phyloP scores from a whole-genome alignment of 768 basidiomycete genomes.

The Psilocybe tampanensis region DNA sequence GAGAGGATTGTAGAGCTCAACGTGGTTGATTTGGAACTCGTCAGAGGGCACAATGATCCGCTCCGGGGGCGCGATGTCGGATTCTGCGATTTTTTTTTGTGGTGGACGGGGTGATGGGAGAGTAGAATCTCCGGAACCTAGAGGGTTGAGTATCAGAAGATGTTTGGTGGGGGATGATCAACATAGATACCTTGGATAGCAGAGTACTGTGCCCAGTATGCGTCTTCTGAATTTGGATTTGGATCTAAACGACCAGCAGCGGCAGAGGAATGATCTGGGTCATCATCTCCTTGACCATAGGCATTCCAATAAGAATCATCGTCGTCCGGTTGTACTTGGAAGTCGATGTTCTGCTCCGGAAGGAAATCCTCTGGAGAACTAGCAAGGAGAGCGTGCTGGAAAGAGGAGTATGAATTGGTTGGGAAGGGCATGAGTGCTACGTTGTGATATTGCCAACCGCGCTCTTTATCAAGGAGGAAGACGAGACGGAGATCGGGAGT shows the following conservation, averaged over 20 bases:
- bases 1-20: constrained; percentile 39
- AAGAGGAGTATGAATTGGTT: constrained; percentile 32
- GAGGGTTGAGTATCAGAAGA: not conserved
- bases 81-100: constrained; percentile 23
- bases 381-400: constrained; percentile 27
- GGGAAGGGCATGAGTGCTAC: constrained; percentile 74
- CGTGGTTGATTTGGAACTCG: constrained; percentile 28
- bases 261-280: constrained; percentile 21
- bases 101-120: constrained; percentile 51
- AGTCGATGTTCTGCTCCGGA: constrained; percentile 22
- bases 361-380: constrained; percentile 36
- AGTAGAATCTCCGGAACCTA: constrained; percentile 76
- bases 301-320: constrained; percentile 73
- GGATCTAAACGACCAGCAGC: constrained; percentile 13
- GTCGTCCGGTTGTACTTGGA: constrained; percentile 38
- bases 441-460: constrained; percentile 74
- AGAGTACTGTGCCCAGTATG: constrained; percentile 79
- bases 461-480: constrained; percentile 62
- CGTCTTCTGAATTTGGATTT: constrained; percentile 48
- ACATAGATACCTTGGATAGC: constrained; percentile 60
- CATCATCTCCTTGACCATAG: constrained; percentile 48
- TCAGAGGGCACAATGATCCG: constrained; percentile 36
- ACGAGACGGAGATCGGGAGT: constrained; percentile 56
- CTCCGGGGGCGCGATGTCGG: constrained; percentile 19
- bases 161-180: constrained; percentile 2